Percentiles rank a stretch among this genome's conserved stretches.
These are phyloP conservation scores for Chrysopogon serrulatus DNA, from an alignment of 176 grass and related monocot species.

Conservation along the genomic window DNA sequence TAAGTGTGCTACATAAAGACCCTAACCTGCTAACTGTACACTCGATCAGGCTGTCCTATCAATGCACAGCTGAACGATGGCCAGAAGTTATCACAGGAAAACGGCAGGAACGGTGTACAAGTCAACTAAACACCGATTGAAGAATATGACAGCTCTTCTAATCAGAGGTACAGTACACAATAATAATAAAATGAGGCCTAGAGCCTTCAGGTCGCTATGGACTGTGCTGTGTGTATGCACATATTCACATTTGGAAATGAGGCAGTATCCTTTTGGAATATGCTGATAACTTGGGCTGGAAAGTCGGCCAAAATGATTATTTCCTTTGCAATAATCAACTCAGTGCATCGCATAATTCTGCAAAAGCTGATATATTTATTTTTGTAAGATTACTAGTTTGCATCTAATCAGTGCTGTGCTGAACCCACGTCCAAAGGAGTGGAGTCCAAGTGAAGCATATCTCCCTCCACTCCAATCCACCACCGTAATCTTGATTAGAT, in stretches of 20 bases:
- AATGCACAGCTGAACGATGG: slow-evolving; percentile 6
- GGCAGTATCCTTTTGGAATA: slow-evolving; percentile 31
- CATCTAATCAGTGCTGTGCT: slow-evolving; percentile 12
- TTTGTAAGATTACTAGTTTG: not conserved
- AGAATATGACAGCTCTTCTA: slow-evolving; percentile 28
- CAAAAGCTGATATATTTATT: not conserved
- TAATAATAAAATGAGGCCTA: too few species aligned
- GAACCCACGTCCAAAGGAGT: slow-evolving; percentile 25
- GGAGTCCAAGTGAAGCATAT: slow-evolving; percentile 39
- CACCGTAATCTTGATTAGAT: not conserved
- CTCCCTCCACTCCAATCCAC: not conserved
- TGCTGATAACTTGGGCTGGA: not conserved
- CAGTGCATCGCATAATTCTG: slow-evolving; percentile 1
- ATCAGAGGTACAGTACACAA: not conserved
- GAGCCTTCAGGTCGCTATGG: too few species aligned
- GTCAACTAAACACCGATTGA: slow-evolving; percentile 7
- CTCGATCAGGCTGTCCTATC: slow-evolving; percentile 1
- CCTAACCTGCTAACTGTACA: not conserved
- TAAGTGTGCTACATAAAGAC: not conserved
- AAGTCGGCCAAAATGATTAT: not conserved
- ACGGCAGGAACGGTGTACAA: not conserved
- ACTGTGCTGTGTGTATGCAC: too few species aligned
- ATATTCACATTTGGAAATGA: slow-evolving; percentile 16
- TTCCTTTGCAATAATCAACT: slow-evolving; percentile 16
- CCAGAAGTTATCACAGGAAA: slow-evolving; percentile 27